Conservation (phyloP, 2,329 filamentous ascomycete genomes). For the Trichoderma pleuroti region DNA sequence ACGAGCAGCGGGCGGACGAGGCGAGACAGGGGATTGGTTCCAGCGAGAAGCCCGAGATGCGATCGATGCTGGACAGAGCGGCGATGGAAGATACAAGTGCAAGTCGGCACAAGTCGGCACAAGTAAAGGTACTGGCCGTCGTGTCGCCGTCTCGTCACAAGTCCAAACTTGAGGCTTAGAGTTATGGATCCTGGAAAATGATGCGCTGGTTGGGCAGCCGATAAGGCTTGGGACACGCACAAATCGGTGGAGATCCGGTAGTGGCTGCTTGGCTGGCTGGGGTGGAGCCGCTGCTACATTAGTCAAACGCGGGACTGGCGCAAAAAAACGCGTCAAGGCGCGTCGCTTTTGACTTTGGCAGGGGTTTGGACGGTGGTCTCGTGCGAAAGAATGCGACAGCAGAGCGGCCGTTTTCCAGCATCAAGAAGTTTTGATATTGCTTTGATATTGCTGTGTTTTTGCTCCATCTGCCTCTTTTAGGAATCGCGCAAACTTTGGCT, state of each 20-base stretch:
- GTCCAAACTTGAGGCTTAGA: background rate
- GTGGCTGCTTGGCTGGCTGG: constrained; percentile 14
- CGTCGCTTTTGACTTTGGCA: constrained; percentile 17
- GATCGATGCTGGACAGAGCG: background rate
- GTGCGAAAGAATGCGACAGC: background rate
- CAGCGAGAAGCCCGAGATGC: background rate
- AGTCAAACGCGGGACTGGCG: constrained; percentile 12
- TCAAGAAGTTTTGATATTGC: background rate
- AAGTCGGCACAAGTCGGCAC: background rate
- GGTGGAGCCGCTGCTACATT: constrained; percentile 2
- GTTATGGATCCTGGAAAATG: background rate
- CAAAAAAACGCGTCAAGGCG: constrained; percentile 13
- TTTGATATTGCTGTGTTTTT: background rate
- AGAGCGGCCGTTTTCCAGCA: background rate
- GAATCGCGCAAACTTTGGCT: background rate
- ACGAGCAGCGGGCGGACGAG: background rate
- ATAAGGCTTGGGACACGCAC: constrained; percentile 17
- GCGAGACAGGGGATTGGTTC: background rate
- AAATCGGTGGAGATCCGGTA: constrained; percentile 11
- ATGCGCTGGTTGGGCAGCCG: constrained; percentile 17
- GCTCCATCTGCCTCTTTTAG: background rate
- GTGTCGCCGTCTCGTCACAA: background rate
- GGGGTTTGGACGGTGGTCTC: background rate
- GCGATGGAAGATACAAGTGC: background rate
- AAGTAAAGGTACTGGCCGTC: background rate